These are phyloP conservation scores for Carex arenaria DNA, from an alignment of 202 grass and related monocot genomes.

Conservation along the genomic window DNA sequence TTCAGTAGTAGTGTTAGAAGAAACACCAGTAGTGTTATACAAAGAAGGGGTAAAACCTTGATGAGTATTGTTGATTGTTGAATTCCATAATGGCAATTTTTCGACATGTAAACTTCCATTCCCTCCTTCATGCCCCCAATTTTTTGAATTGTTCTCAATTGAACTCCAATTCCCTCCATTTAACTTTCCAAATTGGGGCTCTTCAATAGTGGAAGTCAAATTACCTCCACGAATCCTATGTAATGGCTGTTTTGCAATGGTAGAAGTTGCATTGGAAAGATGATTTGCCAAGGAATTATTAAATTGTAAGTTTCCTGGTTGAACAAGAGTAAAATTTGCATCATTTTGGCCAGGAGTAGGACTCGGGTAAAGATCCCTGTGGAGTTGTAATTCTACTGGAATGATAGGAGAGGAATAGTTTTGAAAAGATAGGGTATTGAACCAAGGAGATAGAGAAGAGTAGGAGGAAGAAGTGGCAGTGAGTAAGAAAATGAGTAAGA, in stretches of 20 bases:
- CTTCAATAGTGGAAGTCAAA: neutral
- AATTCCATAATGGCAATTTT: neutral
- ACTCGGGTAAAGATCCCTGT: neutral
- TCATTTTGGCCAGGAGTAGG: neutral
- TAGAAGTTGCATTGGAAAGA: conserved; percentile 12
- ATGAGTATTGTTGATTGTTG: neutral
- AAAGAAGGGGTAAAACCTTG: neutral
- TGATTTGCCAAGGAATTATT: conserved; percentile 9
- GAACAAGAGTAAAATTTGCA: conserved; percentile 8
- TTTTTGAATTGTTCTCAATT: conserved; percentile 10
- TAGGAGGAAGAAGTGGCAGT: conserved; percentile 27
- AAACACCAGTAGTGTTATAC: neutral
- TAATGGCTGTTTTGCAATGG: neutral
- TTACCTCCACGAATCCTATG: neutral
- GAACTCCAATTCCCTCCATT: conserved; percentile 7
- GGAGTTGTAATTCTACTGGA: conserved; percentile 5
- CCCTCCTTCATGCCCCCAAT: neutral
- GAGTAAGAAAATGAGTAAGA: conserved; percentile 43
- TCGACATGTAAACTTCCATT: neutral
- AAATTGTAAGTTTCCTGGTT: neutral
- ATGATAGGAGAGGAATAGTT: neutral
- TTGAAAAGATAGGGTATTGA: neutral
- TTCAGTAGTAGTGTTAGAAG: neutral
- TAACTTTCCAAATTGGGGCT: neutral
- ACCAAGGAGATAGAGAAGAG: conserved; percentile 35